Conservation (phyloP, 1,139 yeast species). For the Kurtzmaniella quercitrusa region DNA sequence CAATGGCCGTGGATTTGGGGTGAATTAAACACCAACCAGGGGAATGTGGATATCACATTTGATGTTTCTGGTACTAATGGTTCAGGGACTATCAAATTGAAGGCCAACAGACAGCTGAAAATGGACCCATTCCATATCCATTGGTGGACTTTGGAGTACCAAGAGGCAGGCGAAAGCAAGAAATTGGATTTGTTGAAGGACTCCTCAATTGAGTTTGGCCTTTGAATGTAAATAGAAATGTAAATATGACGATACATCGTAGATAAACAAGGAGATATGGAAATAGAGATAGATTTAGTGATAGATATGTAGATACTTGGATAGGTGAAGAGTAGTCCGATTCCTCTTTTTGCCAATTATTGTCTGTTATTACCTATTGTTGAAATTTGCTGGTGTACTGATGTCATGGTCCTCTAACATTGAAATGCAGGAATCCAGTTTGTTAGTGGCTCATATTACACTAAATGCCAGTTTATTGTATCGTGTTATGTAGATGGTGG, state of each 20-base stretch:
- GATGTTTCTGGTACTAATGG: conserved; percentile 61
- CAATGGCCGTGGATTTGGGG: conserved; percentile 91
- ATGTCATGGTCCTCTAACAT: too few relatives aligned
- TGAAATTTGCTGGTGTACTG: too few relatives aligned
- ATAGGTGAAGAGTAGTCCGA: too few relatives aligned
- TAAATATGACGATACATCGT: neutral
- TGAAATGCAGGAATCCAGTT: too few relatives aligned
- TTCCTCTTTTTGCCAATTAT: too few relatives aligned
- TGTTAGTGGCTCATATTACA: too few relatives aligned
- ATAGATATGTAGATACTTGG: too few relatives aligned
- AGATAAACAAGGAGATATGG: too few relatives aligned
- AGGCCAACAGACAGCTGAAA: conserved; percentile 57
- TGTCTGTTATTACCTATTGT: too few relatives aligned
- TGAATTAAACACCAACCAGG: conserved; percentile 75
- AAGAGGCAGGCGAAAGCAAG: conserved; percentile 27
- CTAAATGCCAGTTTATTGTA: too few relatives aligned
- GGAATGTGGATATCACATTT: conserved; percentile 70
- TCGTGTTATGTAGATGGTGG: too few relatives aligned
- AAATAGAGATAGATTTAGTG: too few relatives aligned
- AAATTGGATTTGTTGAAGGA: conserved; percentile 50
- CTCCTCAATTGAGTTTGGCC: conserved; percentile 36
- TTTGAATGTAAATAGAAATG: conserved; percentile 10
- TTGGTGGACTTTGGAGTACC: conserved; percentile 49
- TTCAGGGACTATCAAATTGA: conserved; percentile 48
- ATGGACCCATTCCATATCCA: conserved; percentile 56